Evolutionary conservation across 192 early-diverging fungal species (phyloP).

Genomic region (Podila horticola): DNA sequence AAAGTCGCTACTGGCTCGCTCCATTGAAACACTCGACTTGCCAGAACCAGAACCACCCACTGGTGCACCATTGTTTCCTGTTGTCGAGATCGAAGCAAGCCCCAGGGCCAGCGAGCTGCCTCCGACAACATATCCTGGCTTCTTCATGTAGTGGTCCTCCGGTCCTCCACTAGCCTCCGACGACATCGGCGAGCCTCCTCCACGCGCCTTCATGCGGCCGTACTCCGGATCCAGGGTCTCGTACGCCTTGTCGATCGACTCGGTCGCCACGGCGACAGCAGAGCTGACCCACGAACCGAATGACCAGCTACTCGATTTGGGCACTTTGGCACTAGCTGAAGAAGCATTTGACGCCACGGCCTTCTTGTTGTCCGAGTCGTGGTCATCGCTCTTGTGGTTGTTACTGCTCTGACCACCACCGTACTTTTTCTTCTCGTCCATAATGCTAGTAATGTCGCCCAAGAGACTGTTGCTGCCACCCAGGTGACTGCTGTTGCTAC

Average conservation of each 20-base stretch:
- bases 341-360: not conserved
- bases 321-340: not conserved
- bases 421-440: conserved; percentile 31
- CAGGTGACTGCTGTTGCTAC: conserved; percentile 1
- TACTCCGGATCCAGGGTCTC: conserved; percentile 48
- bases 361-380: conserved; percentile 6
- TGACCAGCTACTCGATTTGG: conserved; percentile 48
- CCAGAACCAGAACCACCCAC: too few relatives aligned
- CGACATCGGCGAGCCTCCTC: not conserved
- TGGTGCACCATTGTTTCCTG: not conserved
- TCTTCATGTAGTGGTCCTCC: conserved; percentile 12
- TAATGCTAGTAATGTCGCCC: conserved; percentile 30
- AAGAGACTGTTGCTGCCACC: conserved; percentile 25
- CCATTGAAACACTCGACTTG: not conserved
- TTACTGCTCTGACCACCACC: not conserved
- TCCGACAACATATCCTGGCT: conserved; percentile 45
- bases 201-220: conserved; percentile 26
- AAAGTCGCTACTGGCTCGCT: not conserved
- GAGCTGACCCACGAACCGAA: conserved; percentile 52
- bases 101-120: conserved; percentile 43
- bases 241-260: conserved; percentile 45
- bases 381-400: not conserved
- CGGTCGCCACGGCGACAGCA: conserved; percentile 37
- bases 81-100: conserved; percentile 33
- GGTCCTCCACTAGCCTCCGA: not conserved